Evolutionary conservation across 768 basidiomycete species (phyloP), one percentile per base, ranked within the genome.

Genomic region (Gyrodon lividus): DNA sequence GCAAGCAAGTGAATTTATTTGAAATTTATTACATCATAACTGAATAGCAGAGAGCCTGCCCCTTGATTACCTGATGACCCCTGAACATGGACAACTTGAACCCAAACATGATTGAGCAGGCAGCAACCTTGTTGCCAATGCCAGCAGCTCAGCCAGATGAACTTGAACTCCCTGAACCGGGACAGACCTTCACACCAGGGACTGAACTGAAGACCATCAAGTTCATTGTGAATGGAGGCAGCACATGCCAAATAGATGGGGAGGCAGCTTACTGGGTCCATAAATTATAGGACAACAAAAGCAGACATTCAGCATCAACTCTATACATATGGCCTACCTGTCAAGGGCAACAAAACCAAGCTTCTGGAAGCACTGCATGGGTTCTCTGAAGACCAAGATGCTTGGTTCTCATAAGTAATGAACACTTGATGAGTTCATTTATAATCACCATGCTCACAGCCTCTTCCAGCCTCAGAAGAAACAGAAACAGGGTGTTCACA

Each of bases 361-460:
- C 30, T 62, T 19, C 39, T 56, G 14, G 26, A 55, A 13, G 19
- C 48, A 2, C 54, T 62, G 10, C 42, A 30, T 30, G 43, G 44
- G 16, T 62, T 57, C 43, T 55, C 58, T 28, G 14, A 41, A 26
- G 50, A 62, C 44, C 34, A 17, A 23, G 47, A 51, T 6, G 9
- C 23, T 24, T 62, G 61, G 61, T 22, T 52, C 17, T 40, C 31
- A 57, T 58, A 40, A 30, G 54, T 53, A 35, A 38, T 42, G 20
- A 17, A 17, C 8, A 10, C 37, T 38, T 39, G n/a, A n/a, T 39
- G 17, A 22, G 17, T 8, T 28, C 31, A 16, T 52, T 24, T 3
- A 7, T 4, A 33, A n/a, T 33, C 26, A 22, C 30, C 10, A 30
- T 30, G 30, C 30, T 20, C 2, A 26, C 23, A 48, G 47, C 5